phyloP scores from a whole-genome alignment of 2,329 filamentous ascomycete species.

The Rasamsonia emersonii region DNA sequence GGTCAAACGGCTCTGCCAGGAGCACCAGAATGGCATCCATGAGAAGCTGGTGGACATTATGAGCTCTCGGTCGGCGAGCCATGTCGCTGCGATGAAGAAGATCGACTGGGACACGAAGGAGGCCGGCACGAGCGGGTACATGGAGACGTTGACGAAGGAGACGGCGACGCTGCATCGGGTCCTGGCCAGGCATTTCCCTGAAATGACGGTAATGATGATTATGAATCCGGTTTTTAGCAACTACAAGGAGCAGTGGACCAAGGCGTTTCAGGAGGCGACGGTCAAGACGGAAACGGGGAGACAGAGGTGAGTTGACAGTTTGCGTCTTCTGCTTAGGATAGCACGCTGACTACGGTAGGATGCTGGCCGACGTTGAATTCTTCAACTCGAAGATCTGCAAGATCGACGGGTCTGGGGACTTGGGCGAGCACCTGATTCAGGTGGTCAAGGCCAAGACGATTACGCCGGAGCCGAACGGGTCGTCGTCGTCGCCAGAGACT shows the following conservation, averaged over 20 bases:
- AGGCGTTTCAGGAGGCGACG: constrained; percentile 56
- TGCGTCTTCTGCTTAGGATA: constrained; percentile 6
- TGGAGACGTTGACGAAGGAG: constrained; percentile 81
- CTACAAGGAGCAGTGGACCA: constrained; percentile 71
- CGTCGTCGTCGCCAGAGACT: constrained; percentile 2
- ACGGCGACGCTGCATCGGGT: constrained; percentile 78
- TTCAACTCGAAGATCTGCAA: constrained; percentile 64
- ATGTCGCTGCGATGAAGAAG: constrained; percentile 65
- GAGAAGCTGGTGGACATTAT: constrained; percentile 93
- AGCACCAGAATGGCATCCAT: constrained; percentile 84
- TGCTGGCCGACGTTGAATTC: constrained; percentile 67
- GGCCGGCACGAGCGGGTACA: constrained; percentile 55
- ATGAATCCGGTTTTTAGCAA: constrained; percentile 77
- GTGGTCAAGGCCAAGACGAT: constrained; percentile 31
- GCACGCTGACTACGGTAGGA: constrained; percentile 41
- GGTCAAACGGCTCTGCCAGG: constrained; percentile 71
- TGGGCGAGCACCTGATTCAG: constrained; percentile 60
- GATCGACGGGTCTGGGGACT: constrained; percentile 68
- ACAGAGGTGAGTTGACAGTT: constrained; percentile 51
- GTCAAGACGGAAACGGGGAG: constrained; percentile 61
- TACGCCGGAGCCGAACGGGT: constrained; percentile 7
- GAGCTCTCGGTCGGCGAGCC: constrained; percentile 64
- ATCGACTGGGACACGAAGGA: constrained; percentile 61
- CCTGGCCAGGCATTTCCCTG: constrained; percentile 70
- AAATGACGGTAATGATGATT: constrained; percentile 68